A percentile compares a stretch with the other conserved stretches of the same genome.
These are phyloP conservation scores for Phaeosphaeriaceae sp. DNA, from an alignment of 2,329 filamentous ascomycete species.

Conservation along the genomic window DNA sequence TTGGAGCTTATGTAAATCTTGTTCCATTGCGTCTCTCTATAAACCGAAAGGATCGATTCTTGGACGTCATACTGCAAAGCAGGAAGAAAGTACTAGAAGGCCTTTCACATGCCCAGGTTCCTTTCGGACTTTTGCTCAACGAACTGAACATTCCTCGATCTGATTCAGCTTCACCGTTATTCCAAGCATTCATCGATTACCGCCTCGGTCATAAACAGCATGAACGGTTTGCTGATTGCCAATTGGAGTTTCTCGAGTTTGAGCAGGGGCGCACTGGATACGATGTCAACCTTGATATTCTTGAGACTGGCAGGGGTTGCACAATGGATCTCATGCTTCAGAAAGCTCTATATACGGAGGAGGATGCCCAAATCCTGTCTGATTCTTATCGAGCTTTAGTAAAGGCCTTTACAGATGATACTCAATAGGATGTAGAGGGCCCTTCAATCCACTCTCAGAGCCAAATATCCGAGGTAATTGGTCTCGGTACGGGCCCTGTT, in stretches of 20 bases:
- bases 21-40: slow-evolving; percentile 44
- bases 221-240: slow-evolving; percentile 27
- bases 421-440: too few species aligned
- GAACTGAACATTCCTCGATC: slow-evolving; percentile 27
- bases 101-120: slow-evolving; percentile 29
- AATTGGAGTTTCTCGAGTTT: slow-evolving; percentile 27
- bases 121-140: slow-evolving; percentile 45
- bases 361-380: too few species aligned
- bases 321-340: background rate
- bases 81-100: slow-evolving; percentile 5
- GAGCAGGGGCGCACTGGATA: slow-evolving; percentile 16
- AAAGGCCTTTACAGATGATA: too few species aligned
- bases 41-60: slow-evolving; percentile 19
- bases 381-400: too few species aligned
- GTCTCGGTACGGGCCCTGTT: too few species aligned
- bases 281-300: slow-evolving; percentile 19
- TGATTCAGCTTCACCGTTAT: slow-evolving; percentile 40
- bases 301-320: too few species aligned
- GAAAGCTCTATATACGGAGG: background rate
- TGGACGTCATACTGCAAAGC: slow-evolving; percentile 17
- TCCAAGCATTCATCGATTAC: slow-evolving; percentile 47
- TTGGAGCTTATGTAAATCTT: slow-evolving; percentile 29
- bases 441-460: too few species aligned
- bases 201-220: slow-evolving; percentile 6
- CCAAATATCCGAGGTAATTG: too few species aligned